Evolutionary conservation across 73 alveolate species (phyloP).

Genomic region (Paramecium tetraurelia): DNA sequence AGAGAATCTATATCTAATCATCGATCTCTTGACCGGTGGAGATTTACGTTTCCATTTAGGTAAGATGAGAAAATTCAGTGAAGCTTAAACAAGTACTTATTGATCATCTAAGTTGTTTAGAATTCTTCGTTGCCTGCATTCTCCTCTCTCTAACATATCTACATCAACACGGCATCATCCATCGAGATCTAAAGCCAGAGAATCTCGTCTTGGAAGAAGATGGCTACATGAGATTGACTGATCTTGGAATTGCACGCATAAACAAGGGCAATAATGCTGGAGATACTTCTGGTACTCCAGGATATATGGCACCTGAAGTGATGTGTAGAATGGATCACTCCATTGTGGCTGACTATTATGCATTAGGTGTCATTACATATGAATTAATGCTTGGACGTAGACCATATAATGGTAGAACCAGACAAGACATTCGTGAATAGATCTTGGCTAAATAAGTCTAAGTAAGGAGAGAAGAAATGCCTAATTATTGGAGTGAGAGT

Average conservation of each 20-base stretch:
- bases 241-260: slow-evolving; percentile 94
- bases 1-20: slow-evolving; percentile 64
- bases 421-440: slow-evolving; percentile 96
- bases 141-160: slow-evolving; percentile 87
- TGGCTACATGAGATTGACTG: slow-evolving; percentile 93
- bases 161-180: slow-evolving; percentile 90
- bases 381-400: slow-evolving; percentile 83
- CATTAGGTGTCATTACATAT: slow-evolving; percentile 81
- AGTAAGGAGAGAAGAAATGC: slow-evolving; percentile 85
- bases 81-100: slow-evolving; percentile 60
- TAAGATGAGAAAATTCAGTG: slow-evolving; percentile 65
- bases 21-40: slow-evolving; percentile 71
- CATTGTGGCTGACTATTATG: slow-evolving; percentile 75
- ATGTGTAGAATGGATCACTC: slow-evolving; percentile 74
- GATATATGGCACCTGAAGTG: slow-evolving; percentile 97
- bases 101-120: slow-evolving; percentile 33
- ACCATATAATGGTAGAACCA: slow-evolving; percentile 95
- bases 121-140: slow-evolving; percentile 90
- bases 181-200: slow-evolving; percentile 98
- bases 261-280: slow-evolving; percentile 85
- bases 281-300: slow-evolving; percentile 94
- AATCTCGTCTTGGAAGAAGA: slow-evolving; percentile 89
- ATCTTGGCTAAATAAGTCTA: slow-evolving; percentile 88
- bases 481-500: slow-evolving; percentile 87
- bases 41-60: slow-evolving; percentile 71